Evolutionary conservation across 352 stramenopile species (phyloP), one percentile per base, ranked within the genome.

Genomic region (Phytopythium vexans): DNA sequence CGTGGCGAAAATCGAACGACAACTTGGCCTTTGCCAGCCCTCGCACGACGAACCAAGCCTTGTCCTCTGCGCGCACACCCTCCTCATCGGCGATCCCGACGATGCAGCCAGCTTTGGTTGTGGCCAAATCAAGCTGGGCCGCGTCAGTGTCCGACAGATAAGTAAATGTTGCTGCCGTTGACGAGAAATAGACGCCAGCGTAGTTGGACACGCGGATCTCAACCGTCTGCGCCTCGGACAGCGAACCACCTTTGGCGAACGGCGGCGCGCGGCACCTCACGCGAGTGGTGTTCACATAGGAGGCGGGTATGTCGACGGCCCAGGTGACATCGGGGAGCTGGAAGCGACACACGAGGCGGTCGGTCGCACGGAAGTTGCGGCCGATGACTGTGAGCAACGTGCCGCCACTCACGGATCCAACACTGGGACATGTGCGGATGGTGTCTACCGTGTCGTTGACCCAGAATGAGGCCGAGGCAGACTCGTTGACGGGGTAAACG

Each of bases 361-460:
- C 70, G 4, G 80, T 92, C 38, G 97, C 74, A 6, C 77, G 62
- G 58, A 99, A 99, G 69, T 99, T 98, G 15, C 93, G 77, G 2
- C 96, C 96, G 38, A 99, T 95, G 6, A 99, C 76, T 38, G 88
- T 98, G 11, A 98, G 35, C 4, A 89, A 41, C 10, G 78, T 56
- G 14, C 74, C 78, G 36, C 82, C 78, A 34, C 31, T 60, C 35
- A 57, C 56, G 32, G 61, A 44, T 4, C 80, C 62, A 38, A 56
- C 66, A 0, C 57, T 47, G 3, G 94, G 92, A 56, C 94, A 98
- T 8, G 74, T 58, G n/a, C 92, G 80, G 37, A 97, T 87, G 3
- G 94, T 68, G 59, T 98, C 93, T n/a, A 98, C 52, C 7, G 95
- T 98, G 58, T 98, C 94, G 67, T 99, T 99, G 21, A 72, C 72